phyloP scores from a whole-genome alignment of 257 asterid genomes.

The Solanum medicagineum region DNA sequence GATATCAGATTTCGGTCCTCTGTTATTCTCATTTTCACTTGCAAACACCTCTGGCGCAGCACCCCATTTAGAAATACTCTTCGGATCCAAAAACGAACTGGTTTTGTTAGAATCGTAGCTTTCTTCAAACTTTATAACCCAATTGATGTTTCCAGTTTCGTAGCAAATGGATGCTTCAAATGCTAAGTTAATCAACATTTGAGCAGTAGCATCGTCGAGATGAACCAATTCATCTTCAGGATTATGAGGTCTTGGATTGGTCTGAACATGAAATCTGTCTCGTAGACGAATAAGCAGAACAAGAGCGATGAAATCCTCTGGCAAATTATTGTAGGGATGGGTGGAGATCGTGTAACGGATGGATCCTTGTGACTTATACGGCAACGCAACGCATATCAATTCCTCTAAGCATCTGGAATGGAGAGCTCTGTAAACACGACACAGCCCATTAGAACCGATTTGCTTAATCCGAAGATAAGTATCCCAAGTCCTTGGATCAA shows the following conservation, averaged over 20 bases:
- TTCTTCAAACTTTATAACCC: no score
- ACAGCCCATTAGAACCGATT: neutral
- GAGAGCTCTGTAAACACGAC: neutral
- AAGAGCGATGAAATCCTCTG: neutral
- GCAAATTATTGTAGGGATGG: neutral
- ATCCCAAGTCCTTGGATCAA: neutral
- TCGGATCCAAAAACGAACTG: neutral
- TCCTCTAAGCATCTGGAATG: neutral
- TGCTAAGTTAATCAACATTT: slow-evolving; percentile 2
- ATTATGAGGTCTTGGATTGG: neutral
- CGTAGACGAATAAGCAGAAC: neutral
- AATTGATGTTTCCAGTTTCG: no score
- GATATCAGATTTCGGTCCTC: neutral
- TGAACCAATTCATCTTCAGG: neutral
- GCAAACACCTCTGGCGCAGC: slow-evolving; percentile 7
- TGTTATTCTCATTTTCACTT: neutral
- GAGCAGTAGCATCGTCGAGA: neutral
- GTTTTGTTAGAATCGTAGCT: no score
- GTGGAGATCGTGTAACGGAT: neutral
- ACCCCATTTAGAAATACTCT: neutral
- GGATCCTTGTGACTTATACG: neutral
- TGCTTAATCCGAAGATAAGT: neutral
- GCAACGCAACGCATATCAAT: neutral
- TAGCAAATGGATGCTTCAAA: neutral
- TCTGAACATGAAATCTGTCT: neutral